A percentile compares a stretch with the other conserved stretches of the same genome.
Evolutionary conservation across 2,329 filamentous ascomycete genomes (phyloP).

Genomic region (Colletotrichum sp.): DNA sequence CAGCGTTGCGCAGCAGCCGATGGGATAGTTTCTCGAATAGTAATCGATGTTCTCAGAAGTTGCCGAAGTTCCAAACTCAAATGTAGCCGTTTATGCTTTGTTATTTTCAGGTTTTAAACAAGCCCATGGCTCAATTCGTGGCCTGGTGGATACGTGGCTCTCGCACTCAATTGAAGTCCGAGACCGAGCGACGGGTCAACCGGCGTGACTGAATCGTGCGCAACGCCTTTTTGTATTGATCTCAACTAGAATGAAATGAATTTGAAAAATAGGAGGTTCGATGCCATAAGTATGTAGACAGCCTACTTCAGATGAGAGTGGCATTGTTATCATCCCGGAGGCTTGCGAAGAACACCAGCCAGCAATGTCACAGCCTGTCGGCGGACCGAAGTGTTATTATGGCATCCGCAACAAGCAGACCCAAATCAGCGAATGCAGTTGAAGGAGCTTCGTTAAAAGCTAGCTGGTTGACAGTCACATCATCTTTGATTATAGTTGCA

Average conservation of each 20-base stretch:
- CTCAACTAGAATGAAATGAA: rapidly evolving
- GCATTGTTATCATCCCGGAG: rapidly evolving
- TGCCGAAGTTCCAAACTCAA: background rate
- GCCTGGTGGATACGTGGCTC: background rate
- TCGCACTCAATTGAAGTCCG: background rate
- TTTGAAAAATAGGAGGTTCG: rapidly evolving
- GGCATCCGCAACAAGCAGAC: background rate
- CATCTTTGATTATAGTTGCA: background rate
- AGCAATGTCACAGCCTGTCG: background rate
- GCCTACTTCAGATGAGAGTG: background rate
- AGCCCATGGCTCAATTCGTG: background rate
- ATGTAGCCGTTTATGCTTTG: background rate
- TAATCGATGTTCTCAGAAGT: background rate
- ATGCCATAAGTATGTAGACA: background rate
- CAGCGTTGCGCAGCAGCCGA: background rate
- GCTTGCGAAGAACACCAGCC: background rate
- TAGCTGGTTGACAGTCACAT: background rate
- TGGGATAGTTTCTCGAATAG: background rate
- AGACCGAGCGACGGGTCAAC: background rate
- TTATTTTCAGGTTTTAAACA: background rate
- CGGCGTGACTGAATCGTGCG: background rate
- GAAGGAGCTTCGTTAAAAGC: background rate
- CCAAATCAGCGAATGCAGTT: background rate
- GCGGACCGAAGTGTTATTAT: background rate
- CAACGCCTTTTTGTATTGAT: rapidly evolving